Evolutionary conservation across 805 yeast species (phyloP).

Genomic region (Kazachstania taianensis): DNA sequence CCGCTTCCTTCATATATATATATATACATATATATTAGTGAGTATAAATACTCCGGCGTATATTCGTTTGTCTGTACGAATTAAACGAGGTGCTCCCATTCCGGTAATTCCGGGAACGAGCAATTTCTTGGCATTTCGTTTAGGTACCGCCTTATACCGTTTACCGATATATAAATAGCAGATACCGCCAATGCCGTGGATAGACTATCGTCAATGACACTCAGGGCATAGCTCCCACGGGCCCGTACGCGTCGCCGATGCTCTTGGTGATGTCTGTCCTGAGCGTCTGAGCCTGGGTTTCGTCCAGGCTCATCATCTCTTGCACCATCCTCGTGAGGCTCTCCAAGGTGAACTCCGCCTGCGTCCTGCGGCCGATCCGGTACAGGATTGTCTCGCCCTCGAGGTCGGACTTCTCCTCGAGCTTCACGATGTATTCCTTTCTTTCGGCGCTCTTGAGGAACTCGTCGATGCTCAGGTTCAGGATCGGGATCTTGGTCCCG

Average conservation of each 20-base stretch:
- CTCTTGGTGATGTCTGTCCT: conserved; percentile 15
- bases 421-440: conserved; percentile 17
- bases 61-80: too few species aligned
- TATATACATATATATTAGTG: too few species aligned
- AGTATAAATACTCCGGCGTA: too few species aligned
- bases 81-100: too few species aligned
- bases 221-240: too few species aligned
- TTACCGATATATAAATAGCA: background rate
- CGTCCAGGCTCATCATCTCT: conserved; percentile 14
- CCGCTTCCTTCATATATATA: too few species aligned
- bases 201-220: too few species aligned
- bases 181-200: too few species aligned
- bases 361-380: conserved; percentile 23
- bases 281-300: conserved; percentile 10
- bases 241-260: conserved; percentile 21
- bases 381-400: conserved; percentile 16
- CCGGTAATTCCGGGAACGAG: background rate
- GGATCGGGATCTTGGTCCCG: conserved; percentile 20
- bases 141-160: background rate
- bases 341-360: conserved; percentile 17
- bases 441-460: conserved; percentile 15
- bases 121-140: background rate
- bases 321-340: conserved; percentile 15
- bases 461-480: conserved; percentile 16
- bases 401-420: conserved; percentile 19